These are phyloP conservation scores for Venustampulla echinocandica DNA, from an alignment of 495 filamentous ascomycete species.

Conservation along the genomic window DNA sequence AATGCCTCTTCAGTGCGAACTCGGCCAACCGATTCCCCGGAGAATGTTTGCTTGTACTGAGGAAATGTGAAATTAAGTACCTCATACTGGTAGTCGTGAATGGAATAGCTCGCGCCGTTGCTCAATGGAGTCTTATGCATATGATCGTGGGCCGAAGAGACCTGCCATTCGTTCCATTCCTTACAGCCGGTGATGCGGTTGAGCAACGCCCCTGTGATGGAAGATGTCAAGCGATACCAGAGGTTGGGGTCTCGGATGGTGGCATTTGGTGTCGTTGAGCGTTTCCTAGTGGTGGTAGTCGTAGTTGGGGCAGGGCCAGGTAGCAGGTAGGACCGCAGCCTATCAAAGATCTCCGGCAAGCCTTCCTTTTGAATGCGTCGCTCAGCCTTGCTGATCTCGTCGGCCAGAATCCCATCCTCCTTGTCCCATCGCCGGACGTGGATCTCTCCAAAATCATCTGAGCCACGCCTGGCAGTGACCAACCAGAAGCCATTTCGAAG, in stretches of 20 bases:
- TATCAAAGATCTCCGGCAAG: conserved; percentile 28
- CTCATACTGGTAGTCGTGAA: conserved; percentile 11
- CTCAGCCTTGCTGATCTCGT: conserved; percentile 31
- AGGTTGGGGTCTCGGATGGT: conserved; percentile 21
- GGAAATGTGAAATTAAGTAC: conserved; percentile 47
- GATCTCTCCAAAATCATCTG: conserved; percentile 27
- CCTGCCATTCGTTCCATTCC: conserved; percentile 37
- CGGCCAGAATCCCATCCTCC: conserved; percentile 39
- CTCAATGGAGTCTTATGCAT: conserved; percentile 16
- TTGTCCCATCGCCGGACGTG: conserved; percentile 54
- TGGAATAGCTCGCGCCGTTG: conserved; percentile 21
- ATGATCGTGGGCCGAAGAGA: conserved; percentile 41
- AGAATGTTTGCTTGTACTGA: conserved; percentile 53
- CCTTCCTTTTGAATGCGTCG: conserved; percentile 25
- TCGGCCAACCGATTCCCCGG: conserved; percentile 56
- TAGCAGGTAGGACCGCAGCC: conserved; percentile 29
- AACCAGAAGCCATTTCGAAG: conserved; percentile 55
- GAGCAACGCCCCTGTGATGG: conserved; percentile 39
- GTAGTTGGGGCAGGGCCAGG: not conserved
- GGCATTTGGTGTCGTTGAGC: not conserved
- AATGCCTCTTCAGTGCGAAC: conserved; percentile 63
- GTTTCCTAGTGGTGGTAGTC: conserved; percentile 1
- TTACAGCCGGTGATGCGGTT: conserved; percentile 36
- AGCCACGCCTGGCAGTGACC: conserved; percentile 14
- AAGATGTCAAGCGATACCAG: conserved; percentile 39